phyloP scores from a whole-genome alignment of 2,329 filamentous ascomycete species.

The Hymenoscyphus infarciens region DNA sequence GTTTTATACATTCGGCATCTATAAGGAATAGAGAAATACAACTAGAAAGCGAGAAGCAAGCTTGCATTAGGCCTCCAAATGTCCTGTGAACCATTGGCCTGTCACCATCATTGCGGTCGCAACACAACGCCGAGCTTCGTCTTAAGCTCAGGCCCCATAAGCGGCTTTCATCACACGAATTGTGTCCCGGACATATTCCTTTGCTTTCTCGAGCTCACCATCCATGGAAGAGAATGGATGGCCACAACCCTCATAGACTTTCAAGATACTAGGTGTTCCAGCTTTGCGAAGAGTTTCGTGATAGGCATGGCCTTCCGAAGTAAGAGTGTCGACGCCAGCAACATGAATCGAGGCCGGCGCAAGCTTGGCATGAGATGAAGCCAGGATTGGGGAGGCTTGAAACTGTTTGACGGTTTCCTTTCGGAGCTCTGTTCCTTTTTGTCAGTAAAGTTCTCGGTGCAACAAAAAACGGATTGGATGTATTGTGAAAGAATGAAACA shows the following conservation, averaged over 20 bases:
- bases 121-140: background rate
- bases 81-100: no score
- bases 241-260: slow-evolving; percentile 37
- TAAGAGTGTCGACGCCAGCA: slow-evolving; percentile 37
- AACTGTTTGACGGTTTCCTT: slow-evolving; percentile 32
- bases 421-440: slow-evolving; percentile 15
- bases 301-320: slow-evolving; percentile 36
- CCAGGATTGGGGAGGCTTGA: slow-evolving; percentile 37
- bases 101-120: no score
- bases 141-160: background rate
- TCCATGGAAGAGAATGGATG: slow-evolving; percentile 39
- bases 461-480: no score
- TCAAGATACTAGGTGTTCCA: slow-evolving; percentile 35
- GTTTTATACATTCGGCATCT: no score
- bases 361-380: slow-evolving; percentile 34
- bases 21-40: no score
- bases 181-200: slow-evolving; percentile 35
- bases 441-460: background rate
- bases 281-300: slow-evolving; percentile 34
- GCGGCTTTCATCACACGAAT: slow-evolving; percentile 20
- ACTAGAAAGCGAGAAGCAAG: no score
- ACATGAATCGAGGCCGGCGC: slow-evolving; percentile 37
- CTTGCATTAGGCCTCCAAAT: no score
- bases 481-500: no score
- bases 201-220: slow-evolving; percentile 34